Evolutionary conservation across 805 yeast species (phyloP).

Genomic region (Torulaspora delbrueckii): DNA sequence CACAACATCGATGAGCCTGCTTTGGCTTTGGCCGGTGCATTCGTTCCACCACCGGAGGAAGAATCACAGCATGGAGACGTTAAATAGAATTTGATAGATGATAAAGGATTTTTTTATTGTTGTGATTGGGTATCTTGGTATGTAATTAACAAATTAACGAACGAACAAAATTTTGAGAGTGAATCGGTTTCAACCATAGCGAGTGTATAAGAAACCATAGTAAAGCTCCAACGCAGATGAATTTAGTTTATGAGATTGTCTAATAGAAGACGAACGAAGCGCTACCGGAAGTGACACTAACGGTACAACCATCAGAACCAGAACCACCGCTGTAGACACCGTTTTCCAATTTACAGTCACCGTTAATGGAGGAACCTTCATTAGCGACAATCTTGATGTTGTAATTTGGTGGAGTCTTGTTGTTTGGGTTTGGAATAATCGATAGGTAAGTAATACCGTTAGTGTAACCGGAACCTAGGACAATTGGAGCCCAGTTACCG

Average conservation of each 20-base stretch:
- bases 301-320: slow-evolving; percentile 77
- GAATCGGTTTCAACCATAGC: background rate
- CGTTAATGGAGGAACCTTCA: slow-evolving; percentile 54
- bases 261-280: slow-evolving; percentile 58
- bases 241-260: slow-evolving; percentile 1
- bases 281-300: slow-evolving; percentile 53
- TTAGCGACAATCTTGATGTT: slow-evolving; percentile 72
- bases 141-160: slow-evolving; percentile 7
- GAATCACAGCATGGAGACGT: slow-evolving; percentile 35
- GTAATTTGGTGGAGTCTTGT: slow-evolving; percentile 50
- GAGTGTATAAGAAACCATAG: slow-evolving; percentile 2
- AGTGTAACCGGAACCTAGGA: slow-evolving; percentile 69
- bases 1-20: slow-evolving; percentile 84
- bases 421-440: slow-evolving; percentile 75
- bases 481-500: slow-evolving; percentile 80
- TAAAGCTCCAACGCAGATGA: slow-evolving; percentile 1
- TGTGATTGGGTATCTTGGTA: slow-evolving; percentile 1
- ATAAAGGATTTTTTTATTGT: background rate
- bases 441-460: slow-evolving; percentile 61
- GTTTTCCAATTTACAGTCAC: slow-evolving; percentile 73
- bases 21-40: slow-evolving; percentile 75
- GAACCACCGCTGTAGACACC: slow-evolving; percentile 66
- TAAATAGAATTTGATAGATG: slow-evolving; percentile 1
- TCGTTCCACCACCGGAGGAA: slow-evolving; percentile 64
- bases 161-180: slow-evolving; percentile 3